A percentile compares a stretch with the other conserved stretches of the same genome.
Conservation (phyloP, 2,329 filamentous ascomycete species). For the Myriangium duriaei region DNA sequence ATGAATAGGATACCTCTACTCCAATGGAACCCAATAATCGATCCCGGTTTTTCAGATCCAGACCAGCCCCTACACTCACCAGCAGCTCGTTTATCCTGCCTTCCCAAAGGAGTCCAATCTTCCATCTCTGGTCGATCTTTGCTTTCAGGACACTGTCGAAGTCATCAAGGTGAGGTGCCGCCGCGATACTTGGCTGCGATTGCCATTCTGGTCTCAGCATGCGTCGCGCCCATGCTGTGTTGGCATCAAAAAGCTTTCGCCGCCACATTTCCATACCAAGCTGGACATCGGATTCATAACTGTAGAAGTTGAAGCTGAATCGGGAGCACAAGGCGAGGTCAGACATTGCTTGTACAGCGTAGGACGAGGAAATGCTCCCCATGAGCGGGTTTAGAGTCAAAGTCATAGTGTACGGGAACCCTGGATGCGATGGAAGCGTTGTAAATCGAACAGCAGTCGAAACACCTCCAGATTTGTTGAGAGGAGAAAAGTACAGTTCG, state of each 20-base stretch:
- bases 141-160: constrained; percentile 83
- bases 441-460: constrained; percentile 82
- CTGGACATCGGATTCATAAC: constrained; percentile 89
- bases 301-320: constrained; percentile 96
- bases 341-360: constrained; percentile 75
- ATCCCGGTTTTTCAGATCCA: constrained; percentile 66
- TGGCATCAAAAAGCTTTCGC: constrained; percentile 26
- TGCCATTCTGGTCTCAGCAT: constrained; percentile 32
- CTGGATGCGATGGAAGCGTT: constrained; percentile 65
- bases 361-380: constrained; percentile 82
- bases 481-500: constrained; percentile 86
- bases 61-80: constrained; percentile 76
- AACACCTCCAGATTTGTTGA: constrained; percentile 88
- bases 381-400: constrained; percentile 88
- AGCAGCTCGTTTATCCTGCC: constrained; percentile 83
- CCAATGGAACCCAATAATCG: constrained; percentile 67
- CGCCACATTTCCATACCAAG: constrained; percentile 91
- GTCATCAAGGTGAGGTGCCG: constrained; percentile 27
- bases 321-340: constrained; percentile 76
- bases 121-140: constrained; percentile 75
- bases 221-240: constrained; percentile 33
- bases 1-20: constrained; percentile 72
- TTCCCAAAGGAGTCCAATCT: constrained; percentile 82
- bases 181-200: not conserved
- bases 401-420: constrained; percentile 87